Evolutionary conservation across 768 basidiomycete species (phyloP).

Genomic region (Tricholoma sp.): DNA sequence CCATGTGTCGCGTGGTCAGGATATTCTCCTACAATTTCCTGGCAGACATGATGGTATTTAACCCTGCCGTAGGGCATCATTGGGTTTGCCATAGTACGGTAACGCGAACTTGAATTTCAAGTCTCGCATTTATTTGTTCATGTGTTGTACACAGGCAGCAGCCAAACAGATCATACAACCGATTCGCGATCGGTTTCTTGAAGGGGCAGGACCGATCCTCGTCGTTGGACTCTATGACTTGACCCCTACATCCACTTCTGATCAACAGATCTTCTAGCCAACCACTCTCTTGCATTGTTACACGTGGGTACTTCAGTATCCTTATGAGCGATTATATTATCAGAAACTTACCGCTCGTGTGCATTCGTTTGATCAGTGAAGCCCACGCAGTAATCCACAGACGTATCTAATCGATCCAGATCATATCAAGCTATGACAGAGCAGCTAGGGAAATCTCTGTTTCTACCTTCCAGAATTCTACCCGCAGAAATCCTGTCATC

Average conservation of each 20-base stretch:
- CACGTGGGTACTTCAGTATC: slow-evolving; percentile 1
- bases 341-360: neutral
- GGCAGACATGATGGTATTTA: too few relatives aligned
- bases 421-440: slow-evolving; percentile 6
- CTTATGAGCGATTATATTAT: neutral
- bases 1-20: too few relatives aligned
- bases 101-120: too few relatives aligned
- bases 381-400: neutral
- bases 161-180: slow-evolving; percentile 3
- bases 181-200: slow-evolving; percentile 13
- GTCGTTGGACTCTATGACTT: slow-evolving; percentile 11
- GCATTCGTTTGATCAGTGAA: slow-evolving; percentile 1
- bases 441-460: neutral
- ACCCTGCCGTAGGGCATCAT: too few relatives aligned
- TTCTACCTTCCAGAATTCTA: slow-evolving; percentile 13
- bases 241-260: slow-evolving; percentile 4
- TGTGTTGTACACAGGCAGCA: neutral
- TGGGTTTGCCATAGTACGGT: too few relatives aligned
- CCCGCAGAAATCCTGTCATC: slow-evolving; percentile 37
- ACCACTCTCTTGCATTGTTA: neutral
- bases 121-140: neutral
- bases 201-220: slow-evolving; percentile 17
- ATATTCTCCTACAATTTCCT: too few relatives aligned
- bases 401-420: slow-evolving; percentile 8
- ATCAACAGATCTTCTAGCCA: slow-evolving; percentile 10